Base-by-base conservation (phyloP, 306 rosid genomes). In the Geum urbanum region DNA sequence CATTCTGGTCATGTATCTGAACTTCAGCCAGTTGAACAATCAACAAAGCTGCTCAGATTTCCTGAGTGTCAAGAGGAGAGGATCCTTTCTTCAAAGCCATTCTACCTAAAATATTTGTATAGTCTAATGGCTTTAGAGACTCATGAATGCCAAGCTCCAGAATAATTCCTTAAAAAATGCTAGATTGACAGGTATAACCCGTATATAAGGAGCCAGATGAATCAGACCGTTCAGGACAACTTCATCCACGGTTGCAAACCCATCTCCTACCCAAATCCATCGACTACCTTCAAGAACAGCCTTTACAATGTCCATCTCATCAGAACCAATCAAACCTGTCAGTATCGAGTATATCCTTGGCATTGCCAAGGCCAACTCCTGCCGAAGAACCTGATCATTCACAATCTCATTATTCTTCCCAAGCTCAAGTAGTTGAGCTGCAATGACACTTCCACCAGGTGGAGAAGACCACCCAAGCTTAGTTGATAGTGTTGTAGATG, bases 251-350 rank as follows among this genome's bases (percentile, higher is more conserved):
- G 92, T 92, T 70, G 94, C 92, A 78, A 92, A 90, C 76, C 98
- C 98, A 80, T 92, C 98, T 64, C 98, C 98, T 75, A 92, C 98
- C 98, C 98, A 92, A 72, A 92, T 87, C 98, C 97, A 92, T 46
- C 96, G 82, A 71, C 90, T 86, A 50, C 94, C 96, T 86, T 92
- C 97, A 82, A 92, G 98, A 79, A 92, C 89, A 79, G 94, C 96
- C 84, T 92, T 92, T 51, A 92, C 97, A 74, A 92, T 87, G 73
- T 92, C 97, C 89, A 92, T 90, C 90, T 90, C 98, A 81, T 92
- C 98, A 39, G 91, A 84, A 63, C 85, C 85, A 66, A 85, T 76
- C 96, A 92, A 85, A 74, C 87, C 74, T 55, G 85, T 73, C 77
- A 92, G 77, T 68, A 90, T 86, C 24, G 94, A 86, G 80, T 92